Conservation (phyloP, 345 rosid genomes). For the Salix suchowensis region DNA sequence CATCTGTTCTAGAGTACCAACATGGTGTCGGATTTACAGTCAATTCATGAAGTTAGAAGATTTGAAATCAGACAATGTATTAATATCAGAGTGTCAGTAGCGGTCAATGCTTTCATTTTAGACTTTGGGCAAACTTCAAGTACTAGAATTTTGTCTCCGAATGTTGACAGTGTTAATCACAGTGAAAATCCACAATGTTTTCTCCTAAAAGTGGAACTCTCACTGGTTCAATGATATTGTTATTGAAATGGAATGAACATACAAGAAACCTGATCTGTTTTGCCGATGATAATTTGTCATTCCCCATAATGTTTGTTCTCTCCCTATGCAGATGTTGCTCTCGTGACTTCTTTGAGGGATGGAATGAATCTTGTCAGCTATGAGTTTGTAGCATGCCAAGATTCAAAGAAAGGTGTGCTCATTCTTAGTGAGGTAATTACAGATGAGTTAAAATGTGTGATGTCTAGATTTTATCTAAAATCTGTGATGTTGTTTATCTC, state of each 20-base stretch:
- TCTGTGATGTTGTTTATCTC: neutral
- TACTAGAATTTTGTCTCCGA: neutral
- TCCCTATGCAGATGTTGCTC: conserved; percentile 71
- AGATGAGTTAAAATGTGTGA: neutral
- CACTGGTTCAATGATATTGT: neutral
- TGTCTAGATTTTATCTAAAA: neutral
- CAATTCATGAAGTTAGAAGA: neutral
- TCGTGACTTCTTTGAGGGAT: conserved; percentile 95
- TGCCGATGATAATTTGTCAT: neutral
- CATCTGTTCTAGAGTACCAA: neutral
- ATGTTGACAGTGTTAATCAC: neutral
- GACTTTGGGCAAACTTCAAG: neutral
- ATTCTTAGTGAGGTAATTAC: conserved; percentile 94
- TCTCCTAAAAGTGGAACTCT: neutral
- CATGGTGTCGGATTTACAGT: neutral
- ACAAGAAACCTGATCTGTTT: neutral
- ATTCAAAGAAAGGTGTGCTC: conserved; percentile 91
- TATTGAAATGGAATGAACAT: neutral
- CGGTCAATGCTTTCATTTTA: neutral
- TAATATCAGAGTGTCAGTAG: neutral
- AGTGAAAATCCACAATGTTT: neutral
- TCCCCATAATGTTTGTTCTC: conserved; percentile 4
- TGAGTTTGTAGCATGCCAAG: conserved; percentile 99
- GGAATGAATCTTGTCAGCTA: conserved; percentile 99
- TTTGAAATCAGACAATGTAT: neutral